Evolutionary conservation across 495 filamentous ascomycete species (phyloP).

Genomic region (Symbiotaphrina buchneri): DNA sequence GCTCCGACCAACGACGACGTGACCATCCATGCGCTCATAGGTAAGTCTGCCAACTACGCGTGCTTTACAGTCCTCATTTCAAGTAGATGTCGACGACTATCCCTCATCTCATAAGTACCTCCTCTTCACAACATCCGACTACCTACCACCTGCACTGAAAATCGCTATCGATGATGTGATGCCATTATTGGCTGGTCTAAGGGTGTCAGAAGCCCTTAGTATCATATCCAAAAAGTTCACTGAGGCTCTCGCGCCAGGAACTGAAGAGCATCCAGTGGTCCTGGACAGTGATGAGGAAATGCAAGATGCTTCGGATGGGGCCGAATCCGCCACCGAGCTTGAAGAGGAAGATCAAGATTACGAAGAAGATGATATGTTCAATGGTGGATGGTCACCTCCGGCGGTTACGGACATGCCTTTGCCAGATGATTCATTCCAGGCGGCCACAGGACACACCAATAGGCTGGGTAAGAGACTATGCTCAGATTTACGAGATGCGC

Average conservation of each 20-base stretch:
- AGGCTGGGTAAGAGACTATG: slow-evolving; percentile 20
- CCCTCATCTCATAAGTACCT: slow-evolving; percentile 35
- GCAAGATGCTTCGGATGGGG: slow-evolving; percentile 8
- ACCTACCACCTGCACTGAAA: slow-evolving; percentile 20
- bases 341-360: background rate
- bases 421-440: slow-evolving; percentile 4
- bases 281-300: slow-evolving; percentile 7
- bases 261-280: slow-evolving; percentile 4
- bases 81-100: slow-evolving; percentile 37
- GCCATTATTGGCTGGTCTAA: slow-evolving; percentile 8
- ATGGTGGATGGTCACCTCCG: no score
- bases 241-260: slow-evolving; percentile 9
- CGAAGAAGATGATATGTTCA: background rate
- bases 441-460: slow-evolving; percentile 1
- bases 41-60: slow-evolving; percentile 29
- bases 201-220: slow-evolving; percentile 14
- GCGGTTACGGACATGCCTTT: no score
- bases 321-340: background rate
- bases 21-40: slow-evolving; percentile 24
- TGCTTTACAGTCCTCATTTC: slow-evolving; percentile 4
- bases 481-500: slow-evolving; percentile 36
- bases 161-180: slow-evolving; percentile 20
- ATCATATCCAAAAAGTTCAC: slow-evolving; percentile 18
- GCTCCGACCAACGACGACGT: slow-evolving; percentile 9
- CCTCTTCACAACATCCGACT: slow-evolving; percentile 30